Base-by-base conservation (phyloP, 306 rosid genomes). In the Cucurbita moschata region DNA sequence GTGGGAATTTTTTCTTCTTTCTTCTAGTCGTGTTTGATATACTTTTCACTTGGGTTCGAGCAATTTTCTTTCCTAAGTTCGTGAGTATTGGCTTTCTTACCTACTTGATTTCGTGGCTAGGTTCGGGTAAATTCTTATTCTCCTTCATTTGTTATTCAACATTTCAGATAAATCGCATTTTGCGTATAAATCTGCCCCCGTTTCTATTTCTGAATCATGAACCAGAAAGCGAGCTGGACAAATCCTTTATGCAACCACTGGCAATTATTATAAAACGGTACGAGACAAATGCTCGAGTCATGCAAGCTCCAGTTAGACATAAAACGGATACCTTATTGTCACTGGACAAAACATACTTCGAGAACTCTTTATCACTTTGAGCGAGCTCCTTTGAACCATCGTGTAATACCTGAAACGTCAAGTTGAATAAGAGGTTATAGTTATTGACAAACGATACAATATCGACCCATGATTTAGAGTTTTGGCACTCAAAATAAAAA, bases 361-460 rank as follows among this genome's bases (percentile, higher is more conserved):
- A 77, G 71, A 81, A 81, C 75, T 86, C 86, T 47, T n/a, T 18
- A 56, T 85, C 95, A 79, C 85, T 87, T 76, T 87, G 97, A 78
- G 99, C 80, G 11, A 91, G 87, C 78, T 94, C 99, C 82, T 85
- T 94, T 6, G 99, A 85, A 77, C 96, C 99, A 62, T 94, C 99
- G 59, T 88, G 89, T 79, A 94, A 77, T 71, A 94, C 78, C 99
- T 94, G 88, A 82, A 72, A 81, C 81, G 73, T 60, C 77, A 69
- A 59, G 76, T 76, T 68, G 16, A 19, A 75, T 44, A 58, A 55
- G 65, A 72, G 76, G 65, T 39, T 72, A 58, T 56, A 4, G 16
- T 12, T 66, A 23, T 72, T 1, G 19, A 43, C 42, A 62, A 9
- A 14, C 50, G 7, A 72, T 37, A 50, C 51, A 5, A 8, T 43